A percentile compares a stretch with the other conserved stretches of the same genome.
These are phyloP conservation scores for Rhodotorula sp. DNA, from an alignment of 1,284 basidiomycete species.

Conservation along the genomic window DNA sequence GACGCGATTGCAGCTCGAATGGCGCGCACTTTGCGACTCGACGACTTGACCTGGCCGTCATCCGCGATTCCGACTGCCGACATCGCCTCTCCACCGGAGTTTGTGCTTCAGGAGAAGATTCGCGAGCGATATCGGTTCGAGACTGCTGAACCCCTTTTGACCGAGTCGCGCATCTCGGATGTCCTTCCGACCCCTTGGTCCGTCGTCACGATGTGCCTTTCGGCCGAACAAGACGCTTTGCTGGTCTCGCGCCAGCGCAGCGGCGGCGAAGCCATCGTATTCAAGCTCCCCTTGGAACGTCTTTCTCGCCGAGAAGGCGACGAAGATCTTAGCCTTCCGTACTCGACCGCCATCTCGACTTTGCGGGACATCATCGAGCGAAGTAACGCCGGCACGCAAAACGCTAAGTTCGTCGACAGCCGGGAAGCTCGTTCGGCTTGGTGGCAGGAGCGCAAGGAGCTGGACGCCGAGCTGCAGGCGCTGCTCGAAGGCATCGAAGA, in stretches of 20 bases:
- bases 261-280: constrained; percentile 66
- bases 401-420: constrained; percentile 67
- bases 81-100: too few relatives aligned
- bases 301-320: constrained; percentile 71
- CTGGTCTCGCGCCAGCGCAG: constrained; percentile 77
- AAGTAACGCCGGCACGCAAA: constrained; percentile 73
- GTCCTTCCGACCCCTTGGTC: constrained; percentile 78
- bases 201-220: constrained; percentile 76
- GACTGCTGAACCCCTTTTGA: constrained; percentile 50
- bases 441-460: constrained; percentile 75
- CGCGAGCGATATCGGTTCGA: constrained; percentile 58
- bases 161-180: constrained; percentile 44
- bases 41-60: constrained; percentile 40
- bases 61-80: neutral
- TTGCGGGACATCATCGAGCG: constrained; percentile 71
- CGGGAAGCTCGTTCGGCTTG: constrained; percentile 57
- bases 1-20: constrained; percentile 57
- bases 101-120: constrained; percentile 50
- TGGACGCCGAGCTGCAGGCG: constrained; percentile 73
- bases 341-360: constrained; percentile 70
- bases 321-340: constrained; percentile 69
- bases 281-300: constrained; percentile 77
- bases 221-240: constrained; percentile 76
- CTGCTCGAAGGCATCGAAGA: constrained; percentile 84
- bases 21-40: constrained; percentile 47